Percentiles rank a stretch among this genome's conserved stretches.
Conservation (phyloP, 176 grass and related monocot species). For the Elymus sibiricus region DNA sequence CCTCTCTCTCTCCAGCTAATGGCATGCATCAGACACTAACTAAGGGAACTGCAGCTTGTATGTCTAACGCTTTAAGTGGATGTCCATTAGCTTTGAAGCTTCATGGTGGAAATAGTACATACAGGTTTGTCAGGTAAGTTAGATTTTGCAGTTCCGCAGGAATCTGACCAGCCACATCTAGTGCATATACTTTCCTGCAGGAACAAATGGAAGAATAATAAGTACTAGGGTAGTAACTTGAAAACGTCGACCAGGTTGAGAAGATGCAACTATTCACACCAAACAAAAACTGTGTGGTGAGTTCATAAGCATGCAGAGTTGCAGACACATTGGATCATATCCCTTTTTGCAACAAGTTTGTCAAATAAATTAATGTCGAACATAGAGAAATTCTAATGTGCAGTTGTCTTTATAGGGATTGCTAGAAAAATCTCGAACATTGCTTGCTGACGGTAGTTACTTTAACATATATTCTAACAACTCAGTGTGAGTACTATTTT, state of each 20-base stretch:
- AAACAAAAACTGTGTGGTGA: not conserved
- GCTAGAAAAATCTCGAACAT: too few relatives aligned
- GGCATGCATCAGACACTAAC: too few relatives aligned
- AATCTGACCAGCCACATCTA: constrained; percentile 50
- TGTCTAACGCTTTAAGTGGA: not conserved
- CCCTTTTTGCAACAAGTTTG: not conserved
- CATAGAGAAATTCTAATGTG: not conserved
- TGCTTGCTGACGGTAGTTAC: too few relatives aligned
- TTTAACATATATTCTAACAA: too few relatives aligned
- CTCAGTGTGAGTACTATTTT: too few relatives aligned
- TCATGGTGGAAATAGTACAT: not conserved
- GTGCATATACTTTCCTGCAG: constrained; percentile 38
- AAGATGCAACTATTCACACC: not conserved
- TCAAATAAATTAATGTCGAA: not conserved
- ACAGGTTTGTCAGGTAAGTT: constrained; percentile 45
- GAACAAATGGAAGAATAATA: not conserved
- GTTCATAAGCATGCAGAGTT: not conserved
- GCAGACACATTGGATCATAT: not conserved
- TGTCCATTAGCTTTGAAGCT: not conserved
- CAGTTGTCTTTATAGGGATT: too few relatives aligned
- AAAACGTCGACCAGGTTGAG: not conserved
- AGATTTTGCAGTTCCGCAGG: constrained; percentile 55
- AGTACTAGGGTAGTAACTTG: not conserved
- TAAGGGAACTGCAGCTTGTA: too few relatives aligned
- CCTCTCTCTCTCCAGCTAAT: too few relatives aligned